These are phyloP conservation scores for Globisporangium barbulae DNA, from an alignment of 352 stramenopile species.

Conservation along the genomic window DNA sequence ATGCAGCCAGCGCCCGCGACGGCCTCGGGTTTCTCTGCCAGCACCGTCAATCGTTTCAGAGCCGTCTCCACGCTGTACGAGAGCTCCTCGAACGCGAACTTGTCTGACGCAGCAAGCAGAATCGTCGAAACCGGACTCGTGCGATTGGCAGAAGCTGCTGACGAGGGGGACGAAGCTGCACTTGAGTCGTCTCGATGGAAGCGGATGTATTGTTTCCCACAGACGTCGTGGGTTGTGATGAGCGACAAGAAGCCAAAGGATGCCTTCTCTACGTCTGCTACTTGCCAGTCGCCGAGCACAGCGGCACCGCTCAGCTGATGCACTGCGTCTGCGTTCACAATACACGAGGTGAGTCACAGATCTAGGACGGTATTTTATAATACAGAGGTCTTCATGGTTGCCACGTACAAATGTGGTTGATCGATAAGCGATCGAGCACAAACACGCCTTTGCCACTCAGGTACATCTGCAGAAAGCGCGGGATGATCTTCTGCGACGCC, in stretches of 20 bases:
- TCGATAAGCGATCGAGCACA: constrained; percentile 43
- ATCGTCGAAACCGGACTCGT: constrained; percentile 41
- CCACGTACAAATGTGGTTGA: constrained; percentile 48
- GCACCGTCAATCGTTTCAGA: constrained; percentile 32
- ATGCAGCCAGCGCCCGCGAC: constrained; percentile 47
- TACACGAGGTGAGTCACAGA: background rate
- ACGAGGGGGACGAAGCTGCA: background rate
- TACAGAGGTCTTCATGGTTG: background rate
- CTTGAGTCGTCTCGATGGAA: constrained; percentile 19
- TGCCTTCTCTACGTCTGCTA: constrained; percentile 18
- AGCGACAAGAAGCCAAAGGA: constrained; percentile 43
- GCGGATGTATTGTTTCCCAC: constrained; percentile 35
- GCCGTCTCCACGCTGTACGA: constrained; percentile 34
- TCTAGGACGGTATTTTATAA: background rate
- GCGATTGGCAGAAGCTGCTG: background rate
- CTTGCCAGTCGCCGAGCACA: constrained; percentile 43
- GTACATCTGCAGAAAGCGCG: constrained; percentile 39
- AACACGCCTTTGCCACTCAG: constrained; percentile 37
- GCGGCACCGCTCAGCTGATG: constrained; percentile 47
- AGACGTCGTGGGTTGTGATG: constrained; percentile 30
- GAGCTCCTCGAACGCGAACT: constrained; percentile 44
- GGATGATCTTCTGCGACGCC: constrained; percentile 57
- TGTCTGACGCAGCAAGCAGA: constrained; percentile 28
- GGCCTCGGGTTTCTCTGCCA: constrained; percentile 37
- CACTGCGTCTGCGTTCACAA: constrained; percentile 28